Evolutionary conservation across 106 monocot species (phyloP), one percentile per base, ranked within the genome.

Genomic region (Phalaenopsis equestris): DNA sequence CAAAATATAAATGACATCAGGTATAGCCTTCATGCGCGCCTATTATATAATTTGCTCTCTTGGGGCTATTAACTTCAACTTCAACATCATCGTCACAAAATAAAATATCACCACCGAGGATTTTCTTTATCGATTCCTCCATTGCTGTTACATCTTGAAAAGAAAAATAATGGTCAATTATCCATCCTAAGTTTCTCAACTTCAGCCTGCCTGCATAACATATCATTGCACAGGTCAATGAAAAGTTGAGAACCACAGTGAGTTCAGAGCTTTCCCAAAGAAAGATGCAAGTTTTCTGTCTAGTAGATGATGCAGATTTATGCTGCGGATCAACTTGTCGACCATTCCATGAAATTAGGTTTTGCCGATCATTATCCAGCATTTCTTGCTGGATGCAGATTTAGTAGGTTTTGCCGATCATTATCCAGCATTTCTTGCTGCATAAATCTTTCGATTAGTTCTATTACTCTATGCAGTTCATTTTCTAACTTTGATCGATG

Each of bases 181-280:
- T 85, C 88, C 90, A 91, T 75, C 90, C 90, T 48, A 94, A 72
- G 88, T 17, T 47, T 67, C 76, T 88, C 85, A 30, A 88, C 81
- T 52, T 85, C 81, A 57, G 81, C 77, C 77, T 81, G 88, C 37
- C 84, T 82, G 78, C 80, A 56, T 56, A 94, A 68, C 36, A 94
- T 23, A 82, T 85, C 77, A 56, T 88, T 91, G 82, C 94, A 91
- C 8, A 72, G 83, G 70, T 82, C 30, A 14, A 82, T 9, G 56
- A 94, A 91, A 64, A 78, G 78, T 75, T 76, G 83, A 94, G 82
- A 9, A 87, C 80, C 55, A 78, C 3, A 80, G 45, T 81, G 17
- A 91, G 84, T 61, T 90, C 91, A 74, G 89, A 88, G 56, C 46
- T 83, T 82, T 91, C 76, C 89, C 90, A 85, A 21, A 84, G 80